Evolutionary conservation across 2,329 filamentous ascomycete species (phyloP), one percentile per base, ranked within the genome.

Genomic region (Cadophora sp.): DNA sequence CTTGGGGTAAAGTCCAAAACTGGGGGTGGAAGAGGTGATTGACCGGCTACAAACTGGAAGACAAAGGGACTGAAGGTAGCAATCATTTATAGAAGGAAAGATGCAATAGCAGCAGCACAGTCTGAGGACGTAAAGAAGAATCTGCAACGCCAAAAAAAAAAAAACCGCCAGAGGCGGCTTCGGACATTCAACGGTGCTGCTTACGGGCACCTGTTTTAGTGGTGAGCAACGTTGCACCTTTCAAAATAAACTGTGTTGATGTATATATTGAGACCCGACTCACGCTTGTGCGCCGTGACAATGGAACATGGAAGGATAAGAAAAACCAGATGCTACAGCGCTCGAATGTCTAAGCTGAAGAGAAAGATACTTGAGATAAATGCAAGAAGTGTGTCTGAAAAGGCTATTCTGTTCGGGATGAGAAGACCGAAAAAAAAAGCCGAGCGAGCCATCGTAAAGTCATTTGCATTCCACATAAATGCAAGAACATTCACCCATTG

Each of bases 381-480:
- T 48, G 45, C 45, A 8, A 22, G 20, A 48, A 50, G 20, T 50
- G 4, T 4, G 47, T 50, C 14, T 4, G 47, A 24, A 53, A 18
- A 53, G 24, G 36, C 36, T 39, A 13, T 39, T 9, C 4, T 39
- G 36, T 9, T 39, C 36, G 5, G 36, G 36, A 30, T 30, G 36
- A 39, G 36, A 39, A 53, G 1, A 53, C 5, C 6, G 50, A 33
- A 30, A 18, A 30, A 18, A 5, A 16, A 11, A 7, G 24, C 9
- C 33, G 16, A 11, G 6, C 27, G 5, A 33, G 27, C 16, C 6
- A 39, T 39, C 24, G 50, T 33, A 53, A 53, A 27, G 30, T 53
- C 33, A 53, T 33, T 53, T 24, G 50, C 50, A 53, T 53, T 53
- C 50, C 18, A 30, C 50, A 53, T 53, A 53, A 16, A 14, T 14